Evolutionary conservation across 1,139 yeast genomes (phyloP), one percentile per base, ranked within the genome.

Genomic region (Yamadazyma atmosphaerica): DNA sequence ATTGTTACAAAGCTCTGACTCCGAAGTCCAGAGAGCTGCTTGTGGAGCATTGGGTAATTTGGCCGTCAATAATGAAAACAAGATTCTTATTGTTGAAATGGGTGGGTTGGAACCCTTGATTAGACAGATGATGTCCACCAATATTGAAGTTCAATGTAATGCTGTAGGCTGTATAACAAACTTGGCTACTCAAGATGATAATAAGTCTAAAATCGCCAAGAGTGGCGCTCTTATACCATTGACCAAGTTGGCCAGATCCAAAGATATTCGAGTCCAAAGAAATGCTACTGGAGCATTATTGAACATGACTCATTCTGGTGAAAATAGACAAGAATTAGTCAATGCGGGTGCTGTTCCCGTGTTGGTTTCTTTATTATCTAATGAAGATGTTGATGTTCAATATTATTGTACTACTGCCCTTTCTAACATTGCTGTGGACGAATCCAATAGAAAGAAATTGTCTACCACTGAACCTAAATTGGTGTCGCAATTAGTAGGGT

Each of bases 91-190:
- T 47, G 98, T 92, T 24, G 96, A 90, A 57, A 88, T 94, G 96
- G 98, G 98, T 23, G 98, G 98, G 1, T 75, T 92, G 44, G 96
- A 90, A 50, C 98, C 98, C 8, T 76, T 92, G 38, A 92, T 92
- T 54, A 83, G 95, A 61, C 98, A 94, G 65, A 92, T 92, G 99
- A 84, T 88, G 85, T 85, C 95, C 33, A 81, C 95, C 41, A 92
- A 94, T 55, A 95, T 92, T 44, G 99, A 92, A 61, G 98, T 94
- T 28, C 98, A 94, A 65, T 92, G 99, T 63, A 92, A 92, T 59
- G 98, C 99, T 3, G 98, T 94, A 40, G 99, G 99, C 8, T 94
- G 98, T 61, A 90, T 92, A 60, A 92, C 99, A 27, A 92, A 92
- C 60, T 77, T 92, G 62, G 98, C 98, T 11, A 92, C 98, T n/a